A percentile compares a stretch with the other conserved stretches of the same genome.
These are phyloP conservation scores for Calonectria hawksworthii DNA, from an alignment of 2,329 filamentous ascomycete species.

Conservation along the genomic window DNA sequence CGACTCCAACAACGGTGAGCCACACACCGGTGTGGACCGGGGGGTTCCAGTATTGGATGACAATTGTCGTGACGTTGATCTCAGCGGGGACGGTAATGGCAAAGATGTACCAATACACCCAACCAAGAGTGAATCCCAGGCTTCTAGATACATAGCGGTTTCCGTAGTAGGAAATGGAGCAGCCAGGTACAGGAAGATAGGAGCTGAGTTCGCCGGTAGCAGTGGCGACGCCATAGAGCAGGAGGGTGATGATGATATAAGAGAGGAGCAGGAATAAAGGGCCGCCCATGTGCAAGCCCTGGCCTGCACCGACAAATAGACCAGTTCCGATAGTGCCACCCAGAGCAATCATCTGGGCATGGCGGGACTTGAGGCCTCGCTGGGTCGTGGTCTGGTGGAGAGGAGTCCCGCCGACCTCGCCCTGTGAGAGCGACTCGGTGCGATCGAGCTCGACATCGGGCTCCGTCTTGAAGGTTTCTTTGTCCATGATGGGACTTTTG, in stretches of 20 bases:
- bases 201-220: conserved; percentile 18
- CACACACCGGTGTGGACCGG: conserved; percentile 46
- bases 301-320: conserved; percentile 13
- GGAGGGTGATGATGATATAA: conserved; percentile 20
- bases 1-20: conserved; percentile 54
- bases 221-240: conserved; percentile 19
- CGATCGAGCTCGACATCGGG: conserved; percentile 9
- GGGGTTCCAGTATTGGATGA: conserved; percentile 61
- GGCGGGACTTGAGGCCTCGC: conserved; percentile 25
- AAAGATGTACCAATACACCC: conserved; percentile 67
- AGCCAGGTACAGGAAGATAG: conserved; percentile 13
- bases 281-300: conserved; percentile 14
- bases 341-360: conserved; percentile 27
- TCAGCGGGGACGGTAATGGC: conserved; percentile 64
- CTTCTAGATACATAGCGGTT: conserved; percentile 25
- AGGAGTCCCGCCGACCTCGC: conserved; percentile 18
- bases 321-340: conserved; percentile 22
- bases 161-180: conserved; percentile 23
- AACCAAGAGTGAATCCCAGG: conserved; percentile 62
- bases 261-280: conserved; percentile 6
- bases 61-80: conserved; percentile 60
- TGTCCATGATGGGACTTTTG: conserved; percentile 14
- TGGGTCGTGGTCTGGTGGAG: conserved; percentile 11
- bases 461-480: conserved; percentile 15
- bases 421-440: conserved; percentile 16